Conservation (phyloP, 1,284 basidiomycete genomes). For the Sporisorium iseilematis-ciliati region DNA sequence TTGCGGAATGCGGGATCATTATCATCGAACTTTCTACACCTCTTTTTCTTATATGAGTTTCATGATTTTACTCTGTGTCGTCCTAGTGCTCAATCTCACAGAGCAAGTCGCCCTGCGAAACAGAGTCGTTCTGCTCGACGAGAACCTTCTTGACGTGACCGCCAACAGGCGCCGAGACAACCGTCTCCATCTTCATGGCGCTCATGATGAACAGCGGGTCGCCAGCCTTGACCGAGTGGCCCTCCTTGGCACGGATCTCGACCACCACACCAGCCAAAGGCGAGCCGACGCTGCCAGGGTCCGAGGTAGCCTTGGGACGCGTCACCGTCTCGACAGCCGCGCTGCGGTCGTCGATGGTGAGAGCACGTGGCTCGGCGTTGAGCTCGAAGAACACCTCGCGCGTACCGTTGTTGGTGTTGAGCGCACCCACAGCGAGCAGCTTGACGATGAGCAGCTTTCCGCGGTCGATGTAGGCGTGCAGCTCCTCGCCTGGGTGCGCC, state of each 20-base stretch:
- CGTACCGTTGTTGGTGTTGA: conserved; percentile 89
- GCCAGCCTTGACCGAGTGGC: conserved; percentile 95
- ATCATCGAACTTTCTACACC: conserved; percentile 16
- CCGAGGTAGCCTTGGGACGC: conserved; percentile 90
- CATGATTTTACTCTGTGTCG: not conserved
- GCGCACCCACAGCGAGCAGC: conserved; percentile 92
- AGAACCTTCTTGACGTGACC: conserved; percentile 93
- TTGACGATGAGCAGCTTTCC: conserved; percentile 95
- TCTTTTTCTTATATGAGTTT: conserved; percentile 7
- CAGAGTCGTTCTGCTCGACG: conserved; percentile 80
- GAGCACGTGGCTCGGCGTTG: conserved; percentile 66
- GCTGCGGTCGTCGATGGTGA: conserved; percentile 89
- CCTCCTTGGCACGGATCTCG: conserved; percentile 96
- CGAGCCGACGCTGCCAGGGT: conserved; percentile 94
- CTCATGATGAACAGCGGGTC: conserved; percentile 81
- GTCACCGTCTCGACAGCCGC: conserved; percentile 91
- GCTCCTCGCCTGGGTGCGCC: conserved; percentile 91
- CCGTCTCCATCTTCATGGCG: conserved; percentile 80
- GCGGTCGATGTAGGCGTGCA: conserved; percentile 95
- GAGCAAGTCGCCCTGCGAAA: conserved; percentile 87
- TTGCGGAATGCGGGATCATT: conserved; percentile 5
- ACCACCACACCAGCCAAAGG: conserved; percentile 89
- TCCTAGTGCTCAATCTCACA: conserved; percentile 73
- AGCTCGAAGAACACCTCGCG: conserved; percentile 97
- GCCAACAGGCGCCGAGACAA: conserved; percentile 92